Evolutionary conservation across 345 rosid species (phyloP).

Genomic region (Turritis glabra): DNA sequence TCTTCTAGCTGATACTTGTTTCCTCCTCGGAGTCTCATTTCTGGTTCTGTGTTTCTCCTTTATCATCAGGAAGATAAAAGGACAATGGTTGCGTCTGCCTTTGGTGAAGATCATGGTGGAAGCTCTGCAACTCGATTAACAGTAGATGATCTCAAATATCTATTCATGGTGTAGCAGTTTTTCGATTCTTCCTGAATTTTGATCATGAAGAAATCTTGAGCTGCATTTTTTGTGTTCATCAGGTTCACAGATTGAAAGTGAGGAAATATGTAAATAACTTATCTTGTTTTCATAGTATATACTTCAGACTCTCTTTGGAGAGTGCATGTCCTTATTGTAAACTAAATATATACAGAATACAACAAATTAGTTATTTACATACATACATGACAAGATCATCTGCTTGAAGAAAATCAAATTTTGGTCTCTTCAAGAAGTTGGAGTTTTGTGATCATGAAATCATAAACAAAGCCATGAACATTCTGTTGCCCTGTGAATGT

Average conservation of each 20-base stretch:
- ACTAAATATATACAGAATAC: slow-evolving; percentile 7
- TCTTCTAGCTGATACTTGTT: slow-evolving; percentile 2
- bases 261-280: slow-evolving; percentile 47
- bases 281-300: slow-evolving; percentile 29
- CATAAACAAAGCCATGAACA: not conserved
- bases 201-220: slow-evolving; percentile 29
- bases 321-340: slow-evolving; percentile 12
- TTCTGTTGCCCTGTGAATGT: not conserved
- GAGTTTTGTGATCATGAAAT: slow-evolving; percentile 8
- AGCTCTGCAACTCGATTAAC: slow-evolving; percentile 75
- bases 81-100: slow-evolving; percentile 96
- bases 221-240: slow-evolving; percentile 46
- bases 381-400: not conserved
- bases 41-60: slow-evolving; percentile 11
- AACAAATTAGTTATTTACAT: slow-evolving; percentile 3
- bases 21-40: not conserved
- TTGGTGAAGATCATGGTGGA: slow-evolving; percentile 89
- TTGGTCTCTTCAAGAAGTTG: not conserved
- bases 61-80: slow-evolving; percentile 82
- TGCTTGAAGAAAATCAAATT: not conserved
- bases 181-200: slow-evolving; percentile 28
- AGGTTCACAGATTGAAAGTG: slow-evolving; percentile 41
- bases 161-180: slow-evolving; percentile 48
- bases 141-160: slow-evolving; percentile 79
- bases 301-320: slow-evolving; percentile 19